phyloP scores from a whole-genome alignment of 306 rosid genomes.

The Rosa chinensis region DNA sequence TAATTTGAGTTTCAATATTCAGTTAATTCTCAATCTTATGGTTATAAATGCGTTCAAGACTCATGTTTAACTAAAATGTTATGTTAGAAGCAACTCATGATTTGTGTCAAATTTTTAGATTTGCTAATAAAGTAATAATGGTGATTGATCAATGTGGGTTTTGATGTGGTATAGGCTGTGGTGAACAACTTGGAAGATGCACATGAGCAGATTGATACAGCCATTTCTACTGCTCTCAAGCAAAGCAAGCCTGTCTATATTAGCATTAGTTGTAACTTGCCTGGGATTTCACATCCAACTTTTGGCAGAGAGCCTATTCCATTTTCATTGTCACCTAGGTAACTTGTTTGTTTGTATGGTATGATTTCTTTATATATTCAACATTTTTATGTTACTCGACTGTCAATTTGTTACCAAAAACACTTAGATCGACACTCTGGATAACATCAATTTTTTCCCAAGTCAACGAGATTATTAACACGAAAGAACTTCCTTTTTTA shows the following conservation, averaged over 20 bases:
- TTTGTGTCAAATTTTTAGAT: background rate
- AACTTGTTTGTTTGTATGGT: background rate
- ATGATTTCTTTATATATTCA: background rate
- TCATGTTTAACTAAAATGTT: background rate
- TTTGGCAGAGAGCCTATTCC: slow-evolving; percentile 47
- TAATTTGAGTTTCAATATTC: too few species aligned
- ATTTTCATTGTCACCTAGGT: slow-evolving; percentile 44
- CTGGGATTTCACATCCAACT: slow-evolving; percentile 40
- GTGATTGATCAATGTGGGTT: background rate
- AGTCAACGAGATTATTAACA: too few species aligned
- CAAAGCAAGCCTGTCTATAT: slow-evolving; percentile 53
- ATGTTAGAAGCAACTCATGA: background rate
- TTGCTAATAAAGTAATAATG: background rate
- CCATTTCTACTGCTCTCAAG: slow-evolving; percentile 42
- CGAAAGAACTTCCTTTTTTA: too few species aligned
- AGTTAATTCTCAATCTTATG: too few species aligned
- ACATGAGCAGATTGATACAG: slow-evolving; percentile 40
- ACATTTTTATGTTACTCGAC: background rate
- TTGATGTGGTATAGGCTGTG: slow-evolving; percentile 37
- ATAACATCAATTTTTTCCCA: too few species aligned
- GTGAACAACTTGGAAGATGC: slow-evolving; percentile 49
- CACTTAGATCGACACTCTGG: background rate
- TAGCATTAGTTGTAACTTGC: slow-evolving; percentile 48
- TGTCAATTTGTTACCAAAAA: background rate
- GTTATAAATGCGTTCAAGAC: background rate